Percentiles rank a stretch among this genome's conserved stretches.
phyloP scores from a whole-genome alignment of 1,139 yeast genomes.

The Wickerhamomyces sp. region DNA sequence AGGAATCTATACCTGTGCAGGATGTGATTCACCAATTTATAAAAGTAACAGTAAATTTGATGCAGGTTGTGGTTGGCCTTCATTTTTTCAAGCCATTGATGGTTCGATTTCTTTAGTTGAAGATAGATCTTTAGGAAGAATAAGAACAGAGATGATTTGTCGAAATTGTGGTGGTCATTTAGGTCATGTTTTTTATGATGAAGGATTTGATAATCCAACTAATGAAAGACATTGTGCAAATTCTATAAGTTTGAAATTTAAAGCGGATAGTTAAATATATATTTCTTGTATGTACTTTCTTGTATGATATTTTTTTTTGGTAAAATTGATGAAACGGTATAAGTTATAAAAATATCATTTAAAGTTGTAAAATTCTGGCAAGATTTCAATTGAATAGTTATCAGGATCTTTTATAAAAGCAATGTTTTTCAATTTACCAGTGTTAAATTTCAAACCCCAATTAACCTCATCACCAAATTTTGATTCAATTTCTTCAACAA shows the following conservation, averaged over 20 bases:
- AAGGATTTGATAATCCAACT: constrained; percentile 85
- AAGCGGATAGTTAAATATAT: constrained; percentile 19
- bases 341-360: background rate
- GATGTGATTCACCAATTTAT: constrained; percentile 76
- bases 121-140: constrained; percentile 70
- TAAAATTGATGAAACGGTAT: background rate
- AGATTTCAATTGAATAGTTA: constrained; percentile 76
- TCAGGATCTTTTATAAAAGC: constrained; percentile 91
- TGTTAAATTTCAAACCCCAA: constrained; percentile 53
- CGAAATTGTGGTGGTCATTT: constrained; percentile 87
- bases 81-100: constrained; percentile 86
- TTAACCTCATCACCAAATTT: constrained; percentile 40
- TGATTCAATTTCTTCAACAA: constrained; percentile 47
- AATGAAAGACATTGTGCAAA: constrained; percentile 95
- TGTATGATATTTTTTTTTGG: too few species aligned
- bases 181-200: constrained; percentile 95
- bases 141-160: constrained; percentile 84
- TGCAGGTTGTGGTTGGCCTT: constrained; percentile 98
- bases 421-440: constrained; percentile 52
- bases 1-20: constrained; percentile 83
- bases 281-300: background rate
- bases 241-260: constrained; percentile 71
- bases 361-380: constrained; percentile 31
- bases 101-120: constrained; percentile 59
- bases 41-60: constrained; percentile 76